Evolutionary conservation across 108 stramenopile genomes (phyloP).

Genomic region (Phaeodactylum tricornutum): DNA sequence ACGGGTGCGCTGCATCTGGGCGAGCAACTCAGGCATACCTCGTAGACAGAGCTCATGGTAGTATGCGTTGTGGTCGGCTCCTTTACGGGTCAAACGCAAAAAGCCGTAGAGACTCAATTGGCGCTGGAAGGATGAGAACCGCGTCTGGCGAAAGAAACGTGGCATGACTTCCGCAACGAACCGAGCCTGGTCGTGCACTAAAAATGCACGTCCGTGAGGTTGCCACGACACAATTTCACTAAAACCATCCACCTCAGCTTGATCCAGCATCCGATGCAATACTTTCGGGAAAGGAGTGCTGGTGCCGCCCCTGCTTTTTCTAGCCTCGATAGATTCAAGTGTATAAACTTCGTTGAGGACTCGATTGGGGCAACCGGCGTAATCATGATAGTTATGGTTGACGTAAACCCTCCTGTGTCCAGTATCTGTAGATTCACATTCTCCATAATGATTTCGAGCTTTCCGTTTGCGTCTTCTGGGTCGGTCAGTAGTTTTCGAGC

Average conservation of each 20-base stretch:
- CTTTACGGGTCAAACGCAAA: slow-evolving; percentile 25
- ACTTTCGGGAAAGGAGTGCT: slow-evolving; percentile 21
- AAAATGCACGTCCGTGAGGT: slow-evolving; percentile 53
- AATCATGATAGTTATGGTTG: too few relatives aligned
- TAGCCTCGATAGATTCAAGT: too few relatives aligned
- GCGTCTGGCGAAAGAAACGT: slow-evolving; percentile 40
- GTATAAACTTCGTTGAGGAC: too few relatives aligned
- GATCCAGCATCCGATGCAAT: slow-evolving; percentile 48
- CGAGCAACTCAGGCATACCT: neutral
- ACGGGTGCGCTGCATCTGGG: slow-evolving; percentile 11
- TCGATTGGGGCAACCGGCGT: too few relatives aligned
- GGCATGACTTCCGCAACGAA: slow-evolving; percentile 48
- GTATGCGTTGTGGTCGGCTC: neutral
- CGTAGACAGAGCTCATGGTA: neutral
- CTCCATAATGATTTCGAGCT: too few relatives aligned
- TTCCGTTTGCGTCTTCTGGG: too few relatives aligned
- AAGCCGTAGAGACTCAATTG: slow-evolving; percentile 71
- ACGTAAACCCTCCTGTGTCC: too few relatives aligned
- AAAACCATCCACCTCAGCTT: slow-evolving; percentile 27
- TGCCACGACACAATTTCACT: slow-evolving; percentile 45
- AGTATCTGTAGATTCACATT: too few relatives aligned
- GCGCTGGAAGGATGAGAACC: slow-evolving; percentile 51
- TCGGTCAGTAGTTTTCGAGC: too few relatives aligned
- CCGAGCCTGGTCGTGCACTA: slow-evolving; percentile 39
- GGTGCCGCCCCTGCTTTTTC: neutral